Conservation (phyloP, 176 grass and related monocot species). For the Guadua angustifolia region DNA sequence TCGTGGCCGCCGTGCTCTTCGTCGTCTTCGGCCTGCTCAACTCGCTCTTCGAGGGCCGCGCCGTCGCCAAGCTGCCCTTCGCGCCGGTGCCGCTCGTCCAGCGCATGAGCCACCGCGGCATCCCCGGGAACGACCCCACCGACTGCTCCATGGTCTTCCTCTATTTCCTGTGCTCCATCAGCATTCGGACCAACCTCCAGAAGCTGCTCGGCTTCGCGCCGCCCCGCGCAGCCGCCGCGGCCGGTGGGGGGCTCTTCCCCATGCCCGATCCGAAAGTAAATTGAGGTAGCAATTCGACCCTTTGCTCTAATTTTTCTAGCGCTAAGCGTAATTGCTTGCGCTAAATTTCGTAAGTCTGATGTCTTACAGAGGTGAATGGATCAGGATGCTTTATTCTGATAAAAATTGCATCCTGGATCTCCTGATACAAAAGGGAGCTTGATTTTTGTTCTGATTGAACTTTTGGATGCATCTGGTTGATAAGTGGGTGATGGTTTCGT, state of each 20-base stretch:
- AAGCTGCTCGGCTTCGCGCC: conserved; percentile 91
- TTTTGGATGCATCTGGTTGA: neutral
- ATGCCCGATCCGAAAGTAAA: conserved; percentile 93
- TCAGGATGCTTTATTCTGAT: conserved; percentile 6
- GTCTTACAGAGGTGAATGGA: neutral
- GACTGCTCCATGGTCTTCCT: conserved; percentile 99
- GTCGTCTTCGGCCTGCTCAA: conserved; percentile 96
- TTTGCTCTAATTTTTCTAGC: neutral
- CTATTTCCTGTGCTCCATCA: conserved; percentile 99
- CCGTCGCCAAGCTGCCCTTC: conserved; percentile 86
- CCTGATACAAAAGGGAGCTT: neutral
- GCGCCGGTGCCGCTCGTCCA: conserved; percentile 73
- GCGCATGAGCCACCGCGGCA: conserved; percentile 96
- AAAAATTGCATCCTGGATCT: conserved; percentile 28
- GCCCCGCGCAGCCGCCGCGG: conserved; percentile 65
- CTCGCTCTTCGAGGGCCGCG: conserved; percentile 92
- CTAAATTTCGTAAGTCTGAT: neutral
- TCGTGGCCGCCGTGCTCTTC: conserved; percentile 87
- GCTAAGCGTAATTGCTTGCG: neutral
- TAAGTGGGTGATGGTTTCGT: neutral
- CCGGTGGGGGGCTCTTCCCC: conserved; percentile 72
- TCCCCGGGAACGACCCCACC: conserved; percentile 79
- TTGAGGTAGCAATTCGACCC: conserved; percentile 52
- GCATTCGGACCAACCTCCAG: conserved; percentile 96
- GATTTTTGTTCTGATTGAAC: neutral